These are phyloP conservation scores for Aureobasidium namibiae DNA, from an alignment of 2,329 filamentous ascomycete genomes.

Conservation along the genomic window DNA sequence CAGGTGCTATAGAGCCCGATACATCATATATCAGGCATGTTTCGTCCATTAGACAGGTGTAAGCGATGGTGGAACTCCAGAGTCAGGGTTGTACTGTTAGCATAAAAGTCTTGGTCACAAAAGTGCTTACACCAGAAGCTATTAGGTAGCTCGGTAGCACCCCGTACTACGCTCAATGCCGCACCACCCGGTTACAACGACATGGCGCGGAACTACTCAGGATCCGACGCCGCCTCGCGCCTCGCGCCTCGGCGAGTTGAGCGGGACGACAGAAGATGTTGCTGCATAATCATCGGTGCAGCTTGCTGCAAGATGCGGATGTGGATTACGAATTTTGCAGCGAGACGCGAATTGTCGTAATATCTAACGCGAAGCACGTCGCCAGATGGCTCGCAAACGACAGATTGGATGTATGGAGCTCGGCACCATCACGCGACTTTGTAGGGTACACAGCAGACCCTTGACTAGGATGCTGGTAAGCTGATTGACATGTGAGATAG, in stretches of 20 bases:
- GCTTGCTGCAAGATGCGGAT: not conserved
- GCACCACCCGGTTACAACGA: not conserved
- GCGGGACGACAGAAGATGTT: not conserved
- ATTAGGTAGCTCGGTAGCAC: not conserved
- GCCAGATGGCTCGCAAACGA: not conserved
- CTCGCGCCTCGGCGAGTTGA: not conserved
- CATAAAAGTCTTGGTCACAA: not conserved
- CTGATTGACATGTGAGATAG: not conserved
- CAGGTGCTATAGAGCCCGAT: not conserved
- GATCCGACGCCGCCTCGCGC: conserved; percentile 5
- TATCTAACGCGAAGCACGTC: not conserved
- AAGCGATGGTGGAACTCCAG: too few species aligned
- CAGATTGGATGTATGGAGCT: not conserved
- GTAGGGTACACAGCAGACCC: not conserved
- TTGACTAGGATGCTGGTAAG: not conserved
- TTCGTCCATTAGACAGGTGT: too few species aligned
- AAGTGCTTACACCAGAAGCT: not conserved
- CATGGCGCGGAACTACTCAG: not conserved
- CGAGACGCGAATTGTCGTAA: not conserved
- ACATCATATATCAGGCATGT: accelerated
- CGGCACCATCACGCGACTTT: not conserved
- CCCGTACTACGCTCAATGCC: not conserved
- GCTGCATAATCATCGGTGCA: conserved; percentile 8
- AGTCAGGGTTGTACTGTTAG: not conserved
- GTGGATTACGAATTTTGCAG: not conserved